Base-by-base conservation (phyloP, 306 rosid species). In the Trifolium dubium region DNA sequence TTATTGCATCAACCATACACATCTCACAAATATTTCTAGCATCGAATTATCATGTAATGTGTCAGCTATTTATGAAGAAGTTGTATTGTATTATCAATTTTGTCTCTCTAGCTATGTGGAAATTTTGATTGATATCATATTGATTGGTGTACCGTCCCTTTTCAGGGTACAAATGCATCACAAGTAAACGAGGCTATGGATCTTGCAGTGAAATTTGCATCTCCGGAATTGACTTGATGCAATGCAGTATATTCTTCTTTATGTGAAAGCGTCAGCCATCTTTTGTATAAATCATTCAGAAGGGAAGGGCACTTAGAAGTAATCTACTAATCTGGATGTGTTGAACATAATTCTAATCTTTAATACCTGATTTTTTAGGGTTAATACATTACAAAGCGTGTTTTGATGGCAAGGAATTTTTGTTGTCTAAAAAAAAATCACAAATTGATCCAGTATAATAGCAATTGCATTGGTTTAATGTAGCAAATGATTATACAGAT, bases 101-200 rank as follows among this genome's bases (percentile, higher is more conserved):
- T 58, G 18, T 31, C 5, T 55, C 31, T 43, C 11, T 54, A 43
- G 65, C 8, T 47, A n/a, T n/a, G n/a, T n/a, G n/a, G n/a, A n/a
- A n/a, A n/a, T n/a, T 46, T 51, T 54, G 11, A 54, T 66, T 64
- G 9, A 8, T 32, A 43, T 8, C 59, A 8, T 28, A 1, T 64
- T 81, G 49, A 85, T 53, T 56, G 43, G 15, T 60, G 51, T 47
- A 51, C 28, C 4, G 12, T 15, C n/a, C 3, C 8, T 30, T 81
- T 80, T 18, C 97, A 94, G 99, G 99, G 99, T 60, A 90, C 89
- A 8, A 96, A 94, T 71, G 96, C 96, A 44, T 83, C 95, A 14
- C 86, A 64, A 0, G 64, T 94, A 68, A 79, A 84, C 2, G 99
- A 94, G 85, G 96, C 96, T 4, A 85, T 94, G 54, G 85, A 83